These are phyloP conservation scores for Pichia kluyveri DNA, from an alignment of 805 yeast genomes.

Conservation along the genomic window DNA sequence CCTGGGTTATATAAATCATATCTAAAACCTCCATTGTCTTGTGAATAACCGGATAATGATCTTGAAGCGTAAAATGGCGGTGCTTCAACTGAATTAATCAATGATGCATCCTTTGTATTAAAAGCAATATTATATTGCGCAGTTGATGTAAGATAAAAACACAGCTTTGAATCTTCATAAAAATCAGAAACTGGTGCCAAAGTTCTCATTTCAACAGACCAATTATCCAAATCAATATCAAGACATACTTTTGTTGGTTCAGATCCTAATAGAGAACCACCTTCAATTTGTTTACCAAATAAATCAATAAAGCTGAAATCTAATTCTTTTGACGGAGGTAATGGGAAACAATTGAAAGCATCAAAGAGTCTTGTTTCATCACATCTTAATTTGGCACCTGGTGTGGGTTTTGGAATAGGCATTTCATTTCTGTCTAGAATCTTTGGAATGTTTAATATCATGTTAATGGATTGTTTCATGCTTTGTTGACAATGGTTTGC, in stretches of 20 bases:
- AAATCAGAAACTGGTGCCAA: neutral
- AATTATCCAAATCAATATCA: conserved; percentile 30
- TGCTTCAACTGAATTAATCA: conserved; percentile 28
- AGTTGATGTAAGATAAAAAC: conserved; percentile 18
- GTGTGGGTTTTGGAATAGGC: conserved; percentile 75
- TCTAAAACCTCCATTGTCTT: conserved; percentile 84
- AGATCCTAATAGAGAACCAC: conserved; percentile 52
- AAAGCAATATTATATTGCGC: conserved; percentile 31
- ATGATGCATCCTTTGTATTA: conserved; percentile 36
- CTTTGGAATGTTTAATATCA: conserved; percentile 64
- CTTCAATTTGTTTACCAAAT: conserved; percentile 61
- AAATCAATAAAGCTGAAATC: conserved; percentile 50
- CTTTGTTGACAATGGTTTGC: conserved; percentile 35
- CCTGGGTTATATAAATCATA: conserved; percentile 67
- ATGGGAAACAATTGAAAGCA: conserved; percentile 71
- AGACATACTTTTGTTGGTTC: conserved; percentile 36
- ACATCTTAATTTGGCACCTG: conserved; percentile 65
- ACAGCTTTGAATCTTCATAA: conserved; percentile 9
- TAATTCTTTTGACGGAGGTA: conserved; percentile 38
- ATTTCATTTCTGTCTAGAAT: conserved; percentile 51
- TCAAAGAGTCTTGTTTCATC: conserved; percentile 52
- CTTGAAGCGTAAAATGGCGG: conserved; percentile 74
- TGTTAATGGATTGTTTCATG: conserved; percentile 59
- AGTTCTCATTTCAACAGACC: conserved; percentile 29
- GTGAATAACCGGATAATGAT: conserved; percentile 86